These are phyloP conservation scores for Scenedesmus sp. DNA, from an alignment of 163 green algal species.

Conservation along the genomic window DNA sequence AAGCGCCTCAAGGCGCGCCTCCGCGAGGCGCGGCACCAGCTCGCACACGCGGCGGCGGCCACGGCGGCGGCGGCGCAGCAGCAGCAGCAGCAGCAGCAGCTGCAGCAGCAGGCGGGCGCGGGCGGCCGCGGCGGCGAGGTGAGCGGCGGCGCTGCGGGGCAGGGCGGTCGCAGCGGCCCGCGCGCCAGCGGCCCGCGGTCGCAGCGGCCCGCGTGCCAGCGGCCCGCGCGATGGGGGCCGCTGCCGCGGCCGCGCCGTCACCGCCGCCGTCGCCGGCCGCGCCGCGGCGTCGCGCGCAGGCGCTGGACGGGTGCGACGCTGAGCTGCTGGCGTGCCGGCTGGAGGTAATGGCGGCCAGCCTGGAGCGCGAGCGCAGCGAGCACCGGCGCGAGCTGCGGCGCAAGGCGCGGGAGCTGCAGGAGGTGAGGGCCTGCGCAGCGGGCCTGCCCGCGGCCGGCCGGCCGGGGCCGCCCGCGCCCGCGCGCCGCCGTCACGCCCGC, in stretches of 20 bases:
- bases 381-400: constrained; percentile 73
- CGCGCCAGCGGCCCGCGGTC: too few relatives aligned
- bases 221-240: constrained; percentile 32
- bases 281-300: too few relatives aligned
- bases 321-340: constrained; percentile 57
- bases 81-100: constrained; percentile 55
- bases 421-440: constrained; percentile 46
- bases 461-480: neutral
- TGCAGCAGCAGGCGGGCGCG: constrained; percentile 13
- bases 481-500: neutral
- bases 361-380: constrained; percentile 70
- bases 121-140: neutral
- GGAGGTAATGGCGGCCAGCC: constrained; percentile 60
- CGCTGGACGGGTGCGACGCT: too few relatives aligned
- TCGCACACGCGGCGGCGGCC: constrained; percentile 30
- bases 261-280: too few relatives aligned
- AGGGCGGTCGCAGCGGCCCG: too few relatives aligned
- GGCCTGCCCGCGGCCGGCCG: neutral
- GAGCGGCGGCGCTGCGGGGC: too few relatives aligned
- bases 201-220: too few relatives aligned
- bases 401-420: constrained; percentile 65
- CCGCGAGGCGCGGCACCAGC: constrained; percentile 54
- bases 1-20: constrained; percentile 54
- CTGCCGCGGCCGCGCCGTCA: too few relatives aligned
- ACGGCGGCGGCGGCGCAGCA: neutral